Base-by-base conservation (phyloP, 2,329 filamentous ascomycete species). In the Colletotrichum sidae region DNA sequence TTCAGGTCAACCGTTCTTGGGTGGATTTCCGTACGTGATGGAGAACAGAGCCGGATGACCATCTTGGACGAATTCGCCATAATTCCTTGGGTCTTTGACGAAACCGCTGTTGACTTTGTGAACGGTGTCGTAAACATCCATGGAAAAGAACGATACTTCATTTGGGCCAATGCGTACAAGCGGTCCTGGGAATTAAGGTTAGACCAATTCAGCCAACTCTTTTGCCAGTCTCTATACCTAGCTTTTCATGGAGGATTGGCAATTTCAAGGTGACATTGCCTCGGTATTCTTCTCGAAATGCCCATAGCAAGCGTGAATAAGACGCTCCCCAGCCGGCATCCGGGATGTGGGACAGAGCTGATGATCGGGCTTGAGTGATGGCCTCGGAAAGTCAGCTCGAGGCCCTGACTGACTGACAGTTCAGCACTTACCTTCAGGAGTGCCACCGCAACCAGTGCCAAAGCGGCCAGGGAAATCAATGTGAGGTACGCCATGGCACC, bases 21-120 rank as follows among this genome's bases (percentile, higher is more conserved):
- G 25, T 3, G 15, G 38, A 41, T 6, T 2, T 5, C 52, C 67
- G 8, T 65, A 67, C 72, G 72, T 73, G 17, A 74, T 69, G 0
- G 72, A 74, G 38, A 74, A 74, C 0, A 74, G 65, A 0, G 72
- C 72, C 2, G 72, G 72, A 52, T 73, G 71, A 0, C 71, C 71
- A 38, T 68, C 72, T 60, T 74, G 72, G 0, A 74, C 69, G 33
- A 74, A 74, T 17, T 73, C 68, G 6, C 72, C 72, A 60, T 74
- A 74, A 0, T 68, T 69, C 4, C 71, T 58, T 0, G 72, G 71
- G 6, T 74, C 72, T 47, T 74, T 74, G 2, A 57, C 54, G 11
- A 70, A 74, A 13, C 61, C 68, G 33, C 72, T 71, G 0, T 69
- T 67, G 6, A 71, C 69, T 17, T 70, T 74, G n/a, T 73, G 70